Evolutionary conservation across 140 eudicot species (phyloP), one percentile per base, ranked within the genome.

Genomic region (Stevia rebaudiana): DNA sequence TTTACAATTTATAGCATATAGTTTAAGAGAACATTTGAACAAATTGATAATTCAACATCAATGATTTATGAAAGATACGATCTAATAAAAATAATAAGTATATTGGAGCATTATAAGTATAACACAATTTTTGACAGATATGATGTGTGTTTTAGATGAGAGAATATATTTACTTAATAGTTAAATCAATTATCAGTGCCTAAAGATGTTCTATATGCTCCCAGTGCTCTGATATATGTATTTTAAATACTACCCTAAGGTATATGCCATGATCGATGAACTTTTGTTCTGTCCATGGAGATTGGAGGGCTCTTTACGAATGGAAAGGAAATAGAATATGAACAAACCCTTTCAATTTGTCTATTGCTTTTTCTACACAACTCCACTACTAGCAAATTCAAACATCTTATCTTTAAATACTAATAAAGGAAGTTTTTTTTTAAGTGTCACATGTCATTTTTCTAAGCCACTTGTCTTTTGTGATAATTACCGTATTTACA

Each of bases 191-290:
- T 43, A 31, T 21, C 49, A 53, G 24, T 18, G 40, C 68, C 25
- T 73, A 73, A 73, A 73, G 73, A 73, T 65, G 78, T 64, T 55
- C 78, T 65, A n/a, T 55, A 65, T 73, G 78, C 65, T 65, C 58
- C 73, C 18, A 56, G 73, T 73, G 78, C 61, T 56, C 46, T 46
- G 36, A 65, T 46, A 43, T 30, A 3, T 52, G 0, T 7, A 22
- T 65, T 18, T 10, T 21, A 73, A 61, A 21, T 60, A 60, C 46
- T 12, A 71, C 8, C 42, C n/a, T 35, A 61, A 61, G n/a, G 68
- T 51, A 55, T 64, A 73, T 65, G 61, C 67, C 67, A 23, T 18
- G 48, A 53, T 53, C 39, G 4, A 31, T n/a, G 21, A 44, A 23
- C 52, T n/a, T 64, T 72, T 55, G 22, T 65, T 12, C 15, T 54